Conservation (phyloP, 2,329 filamentous ascomycete genomes). For the Pseudogymnoascus sp. region DNA sequence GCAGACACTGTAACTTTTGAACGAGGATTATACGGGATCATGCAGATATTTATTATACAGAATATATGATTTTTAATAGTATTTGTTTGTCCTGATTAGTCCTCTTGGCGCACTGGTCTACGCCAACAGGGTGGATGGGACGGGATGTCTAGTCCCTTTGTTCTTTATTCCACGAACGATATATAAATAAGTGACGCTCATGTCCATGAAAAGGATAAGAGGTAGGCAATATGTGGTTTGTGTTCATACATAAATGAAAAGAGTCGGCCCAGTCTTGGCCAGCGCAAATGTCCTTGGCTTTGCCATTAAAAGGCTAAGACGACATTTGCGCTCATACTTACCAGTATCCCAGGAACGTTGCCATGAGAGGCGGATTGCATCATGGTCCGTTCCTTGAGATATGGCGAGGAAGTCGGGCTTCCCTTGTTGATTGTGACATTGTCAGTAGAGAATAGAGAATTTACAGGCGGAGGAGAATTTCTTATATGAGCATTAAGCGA, state of each 20-base stretch:
- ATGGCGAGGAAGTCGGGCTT: background rate
- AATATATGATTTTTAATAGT: slow-evolving; percentile 9
- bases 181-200: slow-evolving; percentile 32
- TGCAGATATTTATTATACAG: slow-evolving; percentile 4
- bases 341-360: background rate
- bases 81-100: slow-evolving; percentile 32
- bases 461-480: background rate
- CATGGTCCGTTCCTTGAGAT: background rate
- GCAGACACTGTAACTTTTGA: background rate
- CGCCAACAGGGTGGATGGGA: slow-evolving; percentile 33
- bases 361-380: slow-evolving; percentile 6
- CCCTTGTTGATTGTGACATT: slow-evolving; percentile 1
- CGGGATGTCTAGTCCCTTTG: slow-evolving; percentile 33
- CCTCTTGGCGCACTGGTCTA: slow-evolving; percentile 31
- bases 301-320: background rate
- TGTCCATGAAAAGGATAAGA: slow-evolving; percentile 30
- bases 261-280: background rate
- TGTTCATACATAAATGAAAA: background rate
- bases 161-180: slow-evolving; percentile 33
- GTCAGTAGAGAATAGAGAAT: background rate
- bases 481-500: slow-evolving; percentile 9
- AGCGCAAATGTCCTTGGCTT: background rate
- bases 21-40: background rate
- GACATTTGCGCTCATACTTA: background rate
- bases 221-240: slow-evolving; percentile 34